A percentile compares a stretch with the other conserved stretches of the same genome.
These are phyloP conservation scores for Chloris gayana DNA, from an alignment of 176 grass and related monocot species.

Conservation along the genomic window DNA sequence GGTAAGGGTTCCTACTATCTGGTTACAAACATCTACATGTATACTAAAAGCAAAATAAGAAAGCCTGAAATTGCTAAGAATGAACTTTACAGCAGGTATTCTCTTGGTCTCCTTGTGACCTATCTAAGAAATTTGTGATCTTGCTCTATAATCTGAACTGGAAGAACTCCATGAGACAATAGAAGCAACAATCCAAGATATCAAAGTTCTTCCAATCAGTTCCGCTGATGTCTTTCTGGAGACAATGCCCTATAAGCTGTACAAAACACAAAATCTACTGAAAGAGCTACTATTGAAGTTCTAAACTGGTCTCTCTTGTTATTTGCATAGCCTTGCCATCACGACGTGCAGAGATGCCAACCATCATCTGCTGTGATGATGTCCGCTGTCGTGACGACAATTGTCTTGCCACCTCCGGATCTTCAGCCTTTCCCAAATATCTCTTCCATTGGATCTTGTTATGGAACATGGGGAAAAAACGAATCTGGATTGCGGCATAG, in stretches of 20 bases:
- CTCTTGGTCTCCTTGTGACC: constrained; percentile 23
- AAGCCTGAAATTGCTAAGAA: constrained; percentile 26
- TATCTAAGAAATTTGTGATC: constrained; percentile 42
- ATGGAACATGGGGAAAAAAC: constrained; percentile 98
- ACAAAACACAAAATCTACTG: constrained; percentile 57
- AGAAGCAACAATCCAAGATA: constrained; percentile 33
- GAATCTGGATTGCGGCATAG: constrained; percentile 68
- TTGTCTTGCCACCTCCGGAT: constrained; percentile 88
- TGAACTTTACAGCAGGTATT: constrained; percentile 50
- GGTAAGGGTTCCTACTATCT: constrained; percentile 12
- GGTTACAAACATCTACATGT: constrained; percentile 26
- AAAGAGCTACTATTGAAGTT: constrained; percentile 41
- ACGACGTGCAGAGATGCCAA: constrained; percentile 81
- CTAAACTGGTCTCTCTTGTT: constrained; percentile 48
- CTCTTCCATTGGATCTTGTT: constrained; percentile 97
- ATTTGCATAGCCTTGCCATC: constrained; percentile 64
- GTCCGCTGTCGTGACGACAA: constrained; percentile 56
- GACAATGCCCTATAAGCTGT: constrained; percentile 53
- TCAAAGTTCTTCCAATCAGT: constrained; percentile 22
- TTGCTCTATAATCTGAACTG: constrained; percentile 39
- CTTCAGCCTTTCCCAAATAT: constrained; percentile 71
- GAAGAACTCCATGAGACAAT: constrained; percentile 27
- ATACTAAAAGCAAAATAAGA: constrained; percentile 7
- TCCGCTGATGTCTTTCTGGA: constrained; percentile 35
- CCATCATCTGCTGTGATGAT: constrained; percentile 68